Evolutionary conservation across 805 yeast genomes (phyloP).

Genomic region (Scheffersomyces lignosus): DNA sequence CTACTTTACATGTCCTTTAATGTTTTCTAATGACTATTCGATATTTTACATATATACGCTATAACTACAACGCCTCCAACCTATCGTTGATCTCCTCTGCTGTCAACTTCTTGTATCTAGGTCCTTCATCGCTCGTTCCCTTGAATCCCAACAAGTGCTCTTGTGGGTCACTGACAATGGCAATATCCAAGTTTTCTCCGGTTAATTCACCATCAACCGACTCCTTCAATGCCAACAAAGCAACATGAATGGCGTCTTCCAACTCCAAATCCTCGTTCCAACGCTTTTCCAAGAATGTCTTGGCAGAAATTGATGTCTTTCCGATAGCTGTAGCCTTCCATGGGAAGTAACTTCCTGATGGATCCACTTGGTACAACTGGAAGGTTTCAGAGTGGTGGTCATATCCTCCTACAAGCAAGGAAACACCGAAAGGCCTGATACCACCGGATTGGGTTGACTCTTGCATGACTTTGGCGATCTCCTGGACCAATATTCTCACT

Average conservation of each 20-base stretch:
- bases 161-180: slow-evolving; percentile 80
- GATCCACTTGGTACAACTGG: slow-evolving; percentile 94
- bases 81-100: slow-evolving; percentile 95
- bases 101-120: slow-evolving; percentile 80
- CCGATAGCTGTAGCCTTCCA: slow-evolving; percentile 99
- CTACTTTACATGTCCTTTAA: too few species aligned
- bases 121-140: slow-evolving; percentile 84
- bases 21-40: too few species aligned
- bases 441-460: slow-evolving; percentile 99
- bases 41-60: not conserved
- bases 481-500: slow-evolving; percentile 88
- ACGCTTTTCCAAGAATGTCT: slow-evolving; percentile 94
- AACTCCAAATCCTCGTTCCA: slow-evolving; percentile 97
- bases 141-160: slow-evolving; percentile 79
- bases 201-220: slow-evolving; percentile 97
- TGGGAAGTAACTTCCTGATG: slow-evolving; percentile 96
- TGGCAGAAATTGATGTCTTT: slow-evolving; percentile 92
- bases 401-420: slow-evolving; percentile 89
- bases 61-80: slow-evolving; percentile 73
- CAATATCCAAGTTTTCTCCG: slow-evolving; percentile 93
- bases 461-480: slow-evolving; percentile 94
- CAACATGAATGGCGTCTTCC: slow-evolving; percentile 98
- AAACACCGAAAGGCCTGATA: slow-evolving; percentile 98
- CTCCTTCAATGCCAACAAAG: slow-evolving; percentile 89
- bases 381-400: slow-evolving; percentile 70